Conservation (phyloP, 1,284 basidiomycete genomes). For the Trichosporon sp. region DNA sequence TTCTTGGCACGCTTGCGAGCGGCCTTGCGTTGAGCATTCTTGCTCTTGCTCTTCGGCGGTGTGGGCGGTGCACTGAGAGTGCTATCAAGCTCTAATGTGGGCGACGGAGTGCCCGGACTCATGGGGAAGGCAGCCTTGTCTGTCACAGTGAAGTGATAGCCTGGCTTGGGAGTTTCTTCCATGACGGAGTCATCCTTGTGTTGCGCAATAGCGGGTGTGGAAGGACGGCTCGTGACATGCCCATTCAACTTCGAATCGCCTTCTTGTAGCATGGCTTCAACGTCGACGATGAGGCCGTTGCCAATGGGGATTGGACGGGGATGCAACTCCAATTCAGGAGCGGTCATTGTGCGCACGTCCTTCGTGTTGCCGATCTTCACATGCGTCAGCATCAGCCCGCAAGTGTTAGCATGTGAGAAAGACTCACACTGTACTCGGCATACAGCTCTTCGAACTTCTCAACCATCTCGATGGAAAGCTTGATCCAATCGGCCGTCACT, state of each 20-base stretch:
- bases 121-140: not conserved
- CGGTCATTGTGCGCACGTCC: not conserved
- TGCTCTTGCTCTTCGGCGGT: not conserved
- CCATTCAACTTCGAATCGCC: not conserved
- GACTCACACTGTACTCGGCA: not conserved
- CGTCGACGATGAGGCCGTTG: not conserved
- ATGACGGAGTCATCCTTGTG: not conserved
- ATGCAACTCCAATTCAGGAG: not conserved
- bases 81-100: not conserved
- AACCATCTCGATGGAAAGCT: not conserved
- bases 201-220: not conserved
- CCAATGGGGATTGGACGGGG: not conserved
- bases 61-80: not conserved
- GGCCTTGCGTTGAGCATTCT: not conserved
- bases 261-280: not conserved
- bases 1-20: slow-evolving; percentile 1
- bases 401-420: not conserved
- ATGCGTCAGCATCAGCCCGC: not conserved
- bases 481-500: not conserved
- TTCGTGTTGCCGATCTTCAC: not conserved
- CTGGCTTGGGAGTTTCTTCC: not conserved
- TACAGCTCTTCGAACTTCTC: not conserved
- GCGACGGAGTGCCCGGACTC: not conserved
- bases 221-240: not conserved
- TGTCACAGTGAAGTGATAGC: not conserved